A percentile compares a stretch with the other conserved stretches of the same genome.
Evolutionary conservation across 2,329 filamentous ascomycete species (phyloP).

Genomic region (Didymella sp.): DNA sequence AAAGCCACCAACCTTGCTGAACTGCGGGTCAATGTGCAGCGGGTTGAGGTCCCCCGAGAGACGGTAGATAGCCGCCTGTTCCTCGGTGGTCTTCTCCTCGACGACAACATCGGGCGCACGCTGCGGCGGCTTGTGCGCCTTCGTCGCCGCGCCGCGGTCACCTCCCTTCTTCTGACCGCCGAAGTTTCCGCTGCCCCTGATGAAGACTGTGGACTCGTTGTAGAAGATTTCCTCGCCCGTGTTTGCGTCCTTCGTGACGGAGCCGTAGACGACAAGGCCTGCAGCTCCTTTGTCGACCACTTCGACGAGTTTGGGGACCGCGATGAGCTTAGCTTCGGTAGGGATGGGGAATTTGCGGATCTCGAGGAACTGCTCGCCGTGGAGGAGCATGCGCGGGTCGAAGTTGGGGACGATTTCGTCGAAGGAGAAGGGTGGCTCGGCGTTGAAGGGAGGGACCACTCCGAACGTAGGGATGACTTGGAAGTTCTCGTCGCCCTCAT

Average conservation of each 20-base stretch:
- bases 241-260: constrained; percentile 82
- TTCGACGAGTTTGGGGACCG: constrained; percentile 82
- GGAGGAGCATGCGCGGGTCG: constrained; percentile 96
- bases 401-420: constrained; percentile 92
- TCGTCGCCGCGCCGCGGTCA: constrained; percentile 81
- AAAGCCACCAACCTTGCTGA: constrained; percentile 95
- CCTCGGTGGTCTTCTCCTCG: constrained; percentile 84
- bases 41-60: constrained; percentile 96
- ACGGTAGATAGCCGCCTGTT: constrained; percentile 93
- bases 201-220: constrained; percentile 93
- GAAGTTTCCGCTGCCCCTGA: constrained; percentile 90
- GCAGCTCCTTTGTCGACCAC: constrained; percentile 95
- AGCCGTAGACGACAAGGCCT: constrained; percentile 79
- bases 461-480: constrained; percentile 94
- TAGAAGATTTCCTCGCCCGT: constrained; percentile 94
- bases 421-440: constrained; percentile 78
- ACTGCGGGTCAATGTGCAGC: constrained; percentile 91
- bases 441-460: constrained; percentile 91
- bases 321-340: constrained; percentile 77
- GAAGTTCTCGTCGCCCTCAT: constrained; percentile 90
- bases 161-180: constrained; percentile 78
- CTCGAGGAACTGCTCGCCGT: constrained; percentile 98
- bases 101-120: constrained; percentile 80
- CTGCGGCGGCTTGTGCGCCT: constrained; percentile 77
- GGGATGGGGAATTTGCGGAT: constrained; percentile 91